Conservation (phyloP, 352 stramenopile species). For the Globisporangium nunn region DNA sequence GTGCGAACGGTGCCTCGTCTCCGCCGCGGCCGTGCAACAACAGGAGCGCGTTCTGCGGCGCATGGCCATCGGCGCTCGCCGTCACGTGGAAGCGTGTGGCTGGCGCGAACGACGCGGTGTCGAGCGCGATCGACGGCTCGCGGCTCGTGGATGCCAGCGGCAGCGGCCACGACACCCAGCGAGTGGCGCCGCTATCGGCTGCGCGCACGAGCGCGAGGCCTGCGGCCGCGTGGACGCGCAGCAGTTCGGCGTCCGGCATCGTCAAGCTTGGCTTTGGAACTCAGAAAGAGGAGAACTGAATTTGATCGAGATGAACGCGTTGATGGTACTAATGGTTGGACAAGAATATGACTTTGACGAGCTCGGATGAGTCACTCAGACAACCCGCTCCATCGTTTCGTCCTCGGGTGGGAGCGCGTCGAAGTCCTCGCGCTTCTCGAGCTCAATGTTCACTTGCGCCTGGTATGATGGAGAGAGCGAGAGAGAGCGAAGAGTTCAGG, state of each 20-base stretch:
- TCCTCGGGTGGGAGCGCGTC: conserved; percentile 22
- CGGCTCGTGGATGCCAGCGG: not conserved
- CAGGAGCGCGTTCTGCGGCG: conserved; percentile 49
- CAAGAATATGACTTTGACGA: not conserved
- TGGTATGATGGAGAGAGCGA: conserved; percentile 5
- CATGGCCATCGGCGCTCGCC: conserved; percentile 10
- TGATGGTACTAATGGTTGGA: too few species aligned
- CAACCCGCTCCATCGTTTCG: conserved; percentile 54
- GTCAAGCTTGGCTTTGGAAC: too few species aligned
- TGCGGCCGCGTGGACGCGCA: conserved; percentile 17
- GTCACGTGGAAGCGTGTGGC: conserved; percentile 21
- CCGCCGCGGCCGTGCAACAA: conserved; percentile 60
- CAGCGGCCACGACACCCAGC: conserved; percentile 21
- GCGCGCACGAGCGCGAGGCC: conserved; percentile 22
- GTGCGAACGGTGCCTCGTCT: conserved; percentile 41
- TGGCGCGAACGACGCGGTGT: conserved; percentile 8
- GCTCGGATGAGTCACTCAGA: conserved; percentile 17
- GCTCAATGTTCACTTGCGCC: conserved; percentile 89
- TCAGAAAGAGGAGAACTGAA: too few species aligned
- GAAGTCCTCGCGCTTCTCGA: conserved; percentile 77
- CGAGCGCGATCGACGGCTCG: conserved; percentile 15
- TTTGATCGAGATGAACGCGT: too few species aligned
- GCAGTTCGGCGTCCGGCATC: conserved; percentile 4
- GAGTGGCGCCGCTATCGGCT: conserved; percentile 7
- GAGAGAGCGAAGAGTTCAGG: not conserved